phyloP scores from a whole-genome alignment of 495 filamentous ascomycete genomes.

The Rhypophila decipiens region DNA sequence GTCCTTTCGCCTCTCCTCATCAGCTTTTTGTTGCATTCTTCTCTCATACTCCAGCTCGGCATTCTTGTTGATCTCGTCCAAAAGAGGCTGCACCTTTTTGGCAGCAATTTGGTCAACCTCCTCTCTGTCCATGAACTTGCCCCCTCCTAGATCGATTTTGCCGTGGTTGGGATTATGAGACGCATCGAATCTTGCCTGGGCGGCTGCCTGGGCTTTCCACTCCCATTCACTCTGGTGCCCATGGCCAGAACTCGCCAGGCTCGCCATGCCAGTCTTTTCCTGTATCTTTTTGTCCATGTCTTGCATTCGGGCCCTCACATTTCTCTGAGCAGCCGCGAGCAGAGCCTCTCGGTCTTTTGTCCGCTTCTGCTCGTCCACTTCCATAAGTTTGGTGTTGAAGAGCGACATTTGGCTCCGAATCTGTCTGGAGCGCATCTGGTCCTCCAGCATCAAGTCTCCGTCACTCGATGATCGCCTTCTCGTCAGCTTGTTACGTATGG shows the following conservation, averaged over 20 bases:
- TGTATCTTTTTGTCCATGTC: constrained; percentile 75
- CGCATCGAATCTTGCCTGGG: constrained; percentile 57
- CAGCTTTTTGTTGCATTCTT: constrained; percentile 43
- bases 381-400: constrained; percentile 59
- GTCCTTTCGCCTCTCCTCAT: constrained; percentile 42
- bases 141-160: constrained; percentile 73
- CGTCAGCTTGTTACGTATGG: constrained; percentile 48
- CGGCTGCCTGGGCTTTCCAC: constrained; percentile 59
- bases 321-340: constrained; percentile 73
- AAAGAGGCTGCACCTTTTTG: constrained; percentile 72
- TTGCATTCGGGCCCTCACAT: constrained; percentile 70
- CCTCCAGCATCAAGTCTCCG: constrained; percentile 48
- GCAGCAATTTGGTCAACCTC: constrained; percentile 78
- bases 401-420: constrained; percentile 77
- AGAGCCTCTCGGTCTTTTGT: constrained; percentile 64
- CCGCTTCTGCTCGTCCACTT: constrained; percentile 71
- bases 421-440: constrained; percentile 59
- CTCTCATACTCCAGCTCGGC: constrained; percentile 61
- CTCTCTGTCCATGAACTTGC: constrained; percentile 68
- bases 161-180: constrained; percentile 41
- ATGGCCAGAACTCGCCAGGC: too few relatives aligned
- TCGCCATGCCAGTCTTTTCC: constrained; percentile 66
- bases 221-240: constrained; percentile 75
- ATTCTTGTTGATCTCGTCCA: constrained; percentile 82
- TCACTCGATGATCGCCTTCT: constrained; percentile 66